phyloP scores from a whole-genome alignment of 2,329 filamentous ascomycete species.

The Stagonosporopsis chrysanthemi region DNA sequence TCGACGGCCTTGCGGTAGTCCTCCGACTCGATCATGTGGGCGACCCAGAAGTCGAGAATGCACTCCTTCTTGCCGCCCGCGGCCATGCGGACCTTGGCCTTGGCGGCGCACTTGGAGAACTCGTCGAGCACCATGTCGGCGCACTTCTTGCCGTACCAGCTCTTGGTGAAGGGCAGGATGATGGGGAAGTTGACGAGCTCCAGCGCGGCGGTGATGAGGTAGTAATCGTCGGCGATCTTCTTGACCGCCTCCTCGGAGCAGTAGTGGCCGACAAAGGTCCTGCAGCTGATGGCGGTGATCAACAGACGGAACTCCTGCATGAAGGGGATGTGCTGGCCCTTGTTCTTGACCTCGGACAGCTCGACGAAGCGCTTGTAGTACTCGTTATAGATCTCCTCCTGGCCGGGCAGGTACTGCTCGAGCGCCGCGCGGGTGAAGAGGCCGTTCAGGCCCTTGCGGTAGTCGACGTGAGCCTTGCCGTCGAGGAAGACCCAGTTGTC shows the following conservation, averaged over 20 bases:
- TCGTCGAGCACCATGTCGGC: conserved; percentile 90
- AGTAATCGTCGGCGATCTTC: conserved; percentile 96
- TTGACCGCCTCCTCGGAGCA: conserved; percentile 89
- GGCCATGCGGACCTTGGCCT: conserved; percentile 91
- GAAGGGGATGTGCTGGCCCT: conserved; percentile 80
- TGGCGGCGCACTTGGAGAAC: conserved; percentile 89
- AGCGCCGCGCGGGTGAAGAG: conserved; percentile 93
- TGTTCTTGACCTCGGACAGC: conserved; percentile 72
- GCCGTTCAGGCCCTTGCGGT: conserved; percentile 93
- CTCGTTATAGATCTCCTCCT: conserved; percentile 88
- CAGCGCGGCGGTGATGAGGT: conserved; percentile 91
- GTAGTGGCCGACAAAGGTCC: conserved; percentile 97
- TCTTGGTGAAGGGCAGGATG: conserved; percentile 92
- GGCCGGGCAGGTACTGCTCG: conserved; percentile 85
- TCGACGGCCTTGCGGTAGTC: conserved; percentile 80
- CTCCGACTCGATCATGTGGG: conserved; percentile 81
- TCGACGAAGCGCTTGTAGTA: conserved; percentile 84
- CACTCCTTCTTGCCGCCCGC: conserved; percentile 86
- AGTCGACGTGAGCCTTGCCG: conserved; percentile 93
- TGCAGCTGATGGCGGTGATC: conserved; percentile 92
- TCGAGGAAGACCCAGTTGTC: conserved; percentile 98
- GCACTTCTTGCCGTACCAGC: conserved; percentile 96
- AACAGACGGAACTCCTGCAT: conserved; percentile 93
- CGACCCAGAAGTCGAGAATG: conserved; percentile 94
- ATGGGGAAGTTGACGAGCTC: conserved; percentile 91